A percentile compares a stretch with the other conserved stretches of the same genome.
Evolutionary conservation across 169 alveolate genomes (phyloP).

Genomic region (Pseudocohnilembus persalinus): DNA sequence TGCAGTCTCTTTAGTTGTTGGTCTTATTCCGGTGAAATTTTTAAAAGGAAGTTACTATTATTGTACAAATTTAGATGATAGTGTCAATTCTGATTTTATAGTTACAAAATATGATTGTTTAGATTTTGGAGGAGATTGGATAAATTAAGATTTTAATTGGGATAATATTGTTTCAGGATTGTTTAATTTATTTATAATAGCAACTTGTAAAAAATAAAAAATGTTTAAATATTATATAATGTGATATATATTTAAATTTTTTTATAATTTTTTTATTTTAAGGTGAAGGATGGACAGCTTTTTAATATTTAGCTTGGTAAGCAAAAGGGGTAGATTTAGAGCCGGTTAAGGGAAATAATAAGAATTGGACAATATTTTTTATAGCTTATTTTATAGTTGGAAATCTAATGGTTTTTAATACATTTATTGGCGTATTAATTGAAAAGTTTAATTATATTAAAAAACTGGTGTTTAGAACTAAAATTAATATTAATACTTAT

Average conservation of each 20-base stretch:
- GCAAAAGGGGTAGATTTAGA: neutral
- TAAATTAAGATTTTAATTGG: neutral
- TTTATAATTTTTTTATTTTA: too few species aligned
- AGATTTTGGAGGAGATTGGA: neutral
- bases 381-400: neutral
- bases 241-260: too few species aligned
- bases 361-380: neutral
- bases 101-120: neutral
- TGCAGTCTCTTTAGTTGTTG: neutral
- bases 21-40: neutral
- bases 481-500: too few species aligned
- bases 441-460: neutral
- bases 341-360: neutral
- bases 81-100: neutral
- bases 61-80: neutral
- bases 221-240: too few species aligned
- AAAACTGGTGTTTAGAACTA: neutral
- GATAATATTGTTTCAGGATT: neutral
- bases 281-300: neutral
- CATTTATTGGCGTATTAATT: neutral
- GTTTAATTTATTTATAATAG: neutral
- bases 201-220: neutral
- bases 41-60: neutral
- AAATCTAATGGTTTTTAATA: neutral
- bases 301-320: neutral